Evolutionary conservation across 1,139 yeast genomes (phyloP).

Genomic region (Scheffersomyces parashehatae): DNA sequence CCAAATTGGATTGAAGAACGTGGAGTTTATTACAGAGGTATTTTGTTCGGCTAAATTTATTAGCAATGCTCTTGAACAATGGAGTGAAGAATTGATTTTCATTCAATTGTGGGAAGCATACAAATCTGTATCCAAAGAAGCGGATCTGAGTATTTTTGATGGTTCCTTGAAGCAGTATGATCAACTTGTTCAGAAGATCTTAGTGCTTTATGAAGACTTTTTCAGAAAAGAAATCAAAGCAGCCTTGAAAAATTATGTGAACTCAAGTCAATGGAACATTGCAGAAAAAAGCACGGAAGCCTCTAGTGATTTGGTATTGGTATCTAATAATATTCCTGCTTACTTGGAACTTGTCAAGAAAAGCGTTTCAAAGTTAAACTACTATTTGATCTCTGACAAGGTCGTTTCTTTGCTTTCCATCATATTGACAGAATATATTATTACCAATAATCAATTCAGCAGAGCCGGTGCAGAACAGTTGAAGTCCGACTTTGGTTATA

Average conservation of each 20-base stretch:
- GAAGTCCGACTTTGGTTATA: constrained; percentile 48
- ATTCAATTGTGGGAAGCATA: constrained; percentile 59
- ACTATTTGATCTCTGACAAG: constrained; percentile 30
- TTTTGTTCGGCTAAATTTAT: constrained; percentile 62
- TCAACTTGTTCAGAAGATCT: constrained; percentile 37
- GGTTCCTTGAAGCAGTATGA: constrained; percentile 50
- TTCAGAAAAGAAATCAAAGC: constrained; percentile 52
- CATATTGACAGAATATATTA: constrained; percentile 56
- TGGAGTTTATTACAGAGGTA: constrained; percentile 57
- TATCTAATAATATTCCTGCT: constrained; percentile 34
- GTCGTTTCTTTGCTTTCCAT: constrained; percentile 50
- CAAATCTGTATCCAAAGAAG: constrained; percentile 26
- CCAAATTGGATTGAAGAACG: constrained; percentile 44
- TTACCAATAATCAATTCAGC: constrained; percentile 66
- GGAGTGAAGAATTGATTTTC: constrained; percentile 69
- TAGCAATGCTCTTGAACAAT: constrained; percentile 51
- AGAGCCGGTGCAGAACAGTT: constrained; percentile 58
- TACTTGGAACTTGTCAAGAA: constrained; percentile 36
- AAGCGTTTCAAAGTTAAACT: constrained; percentile 29
- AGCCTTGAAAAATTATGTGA: constrained; percentile 54
- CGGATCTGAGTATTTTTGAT: constrained; percentile 54
- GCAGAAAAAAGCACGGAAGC: constrained; percentile 18
- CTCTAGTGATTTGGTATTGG: constrained; percentile 34
- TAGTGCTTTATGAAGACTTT: constrained; percentile 41
- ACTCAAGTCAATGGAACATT: constrained; percentile 37